Base-by-base conservation (phyloP, 805 yeast species). In the Grigorovia yakushimaensis region DNA sequence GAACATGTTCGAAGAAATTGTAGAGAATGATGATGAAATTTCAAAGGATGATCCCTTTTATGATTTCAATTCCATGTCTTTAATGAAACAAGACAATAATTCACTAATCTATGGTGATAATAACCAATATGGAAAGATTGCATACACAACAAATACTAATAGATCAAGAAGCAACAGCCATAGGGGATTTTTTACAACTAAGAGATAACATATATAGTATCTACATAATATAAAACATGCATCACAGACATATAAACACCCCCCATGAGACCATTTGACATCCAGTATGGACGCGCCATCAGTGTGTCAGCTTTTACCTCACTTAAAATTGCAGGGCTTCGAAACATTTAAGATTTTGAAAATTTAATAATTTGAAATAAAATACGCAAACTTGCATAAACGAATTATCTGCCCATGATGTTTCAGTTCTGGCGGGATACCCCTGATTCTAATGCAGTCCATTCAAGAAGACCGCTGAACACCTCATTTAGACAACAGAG, bases 21-120 rank as follows among this genome's bases (percentile, higher is more conserved):
- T 63, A 2, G 68, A 64, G 33, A 51, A 51, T 35, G 66, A 64
- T 43, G 64, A 67, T 23, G 59, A 58, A 27, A 61, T 65, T 8
- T 63, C 71, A 7, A 67, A 68, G 20, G 61, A 60, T 46, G 96
- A 88, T 63, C 96, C 96, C 1, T 88, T 88, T 64, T 82, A 79
- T 41, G 77, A 80, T 58, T 88, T 88, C 67, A 84, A 81, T 61
- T 88, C 96, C 0, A 84, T 88, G 62, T 86, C 95, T 4, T 71
- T 88, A 57, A 86, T 84, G 55, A 88, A 87, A 61, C 82, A 79
- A 47, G 85, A 81, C 41, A 72, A 71, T 40, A 73, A 75, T 37
- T 67, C 76, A 7, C 69, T 75, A 62, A 64, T 73, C 7, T 79
- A 77, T 52, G 78, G 72, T 15, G 66, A 67, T 37, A 68, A 63